Evolutionary conservation across 139 green algal species (phyloP), one percentile per base, ranked within the genome.

Genomic region (Zygnema circumcarinatum): DNA sequence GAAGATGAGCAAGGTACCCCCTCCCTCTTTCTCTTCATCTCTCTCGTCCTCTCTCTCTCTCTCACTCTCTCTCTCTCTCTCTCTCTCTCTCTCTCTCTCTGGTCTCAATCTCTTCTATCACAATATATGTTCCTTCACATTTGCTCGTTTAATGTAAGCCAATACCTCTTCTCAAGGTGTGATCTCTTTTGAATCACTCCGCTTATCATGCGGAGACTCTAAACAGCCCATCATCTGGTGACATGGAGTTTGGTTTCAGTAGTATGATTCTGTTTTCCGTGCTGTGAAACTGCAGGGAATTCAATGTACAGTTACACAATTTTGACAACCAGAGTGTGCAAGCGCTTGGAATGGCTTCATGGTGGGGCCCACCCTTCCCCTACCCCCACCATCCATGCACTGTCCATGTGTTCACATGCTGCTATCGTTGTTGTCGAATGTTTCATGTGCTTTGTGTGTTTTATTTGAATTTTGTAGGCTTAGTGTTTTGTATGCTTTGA

Each of bases 271-370:
- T 72, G 54, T 72, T 72, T 72, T 29, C 20, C 72, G 72, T 79
- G 21, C 72, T 79, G 72, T 79, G 22, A 35, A 22, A 21, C 67
- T 52, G 1, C 68, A 88, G 82, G 82, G 2, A 41, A 81, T 29
- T 7, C 2, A 1, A 35, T 89, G 25, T 79, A 74, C 56, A 89
- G 35, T 7, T 88, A 89, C 36, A 89, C 78, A n/a, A 88, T 89
- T 35, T 31, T 89, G 22, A 89, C 84, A 39, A 89, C 84, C 3
- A 47, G 81, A 41, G 36, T 52, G 29, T 83, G 76, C 22, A 89
- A 89, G 76, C 32, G 39, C 3, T 62, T 89, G 52, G 81, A 89
- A 56, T 89, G 84, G 84, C 79, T 89, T 53, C 84, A 89, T 76
- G 83, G 83, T 88, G 76, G 86, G 67, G 33, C 11, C 29, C 35